A percentile compares a stretch with the other conserved stretches of the same genome.
Conservation (phyloP, 108 stramenopile genomes). For the Epithemia pelagica region DNA sequence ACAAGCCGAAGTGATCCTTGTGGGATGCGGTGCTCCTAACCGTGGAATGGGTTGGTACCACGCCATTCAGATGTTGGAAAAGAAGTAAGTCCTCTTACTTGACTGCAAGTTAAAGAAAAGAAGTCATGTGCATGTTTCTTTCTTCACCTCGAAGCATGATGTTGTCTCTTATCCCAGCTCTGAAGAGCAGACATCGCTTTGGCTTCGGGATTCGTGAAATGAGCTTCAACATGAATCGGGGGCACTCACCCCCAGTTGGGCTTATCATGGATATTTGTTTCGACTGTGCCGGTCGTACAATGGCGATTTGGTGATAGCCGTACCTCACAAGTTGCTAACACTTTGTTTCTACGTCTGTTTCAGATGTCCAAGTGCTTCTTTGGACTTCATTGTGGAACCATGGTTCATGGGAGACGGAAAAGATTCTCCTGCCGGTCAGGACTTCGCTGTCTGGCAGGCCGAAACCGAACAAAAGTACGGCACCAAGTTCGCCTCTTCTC, state of each 20-base stretch:
- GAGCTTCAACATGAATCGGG: background rate
- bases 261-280: too few relatives aligned
- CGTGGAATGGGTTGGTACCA: slow-evolving; percentile 86
- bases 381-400: slow-evolving; percentile 78
- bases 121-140: too few relatives aligned
- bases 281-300: too few relatives aligned
- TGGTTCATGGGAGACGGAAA: slow-evolving; percentile 82
- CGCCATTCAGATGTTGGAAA: slow-evolving; percentile 82
- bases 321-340: too few relatives aligned
- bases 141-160: background rate
- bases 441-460: slow-evolving; percentile 62
- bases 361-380: slow-evolving; percentile 76
- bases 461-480: slow-evolving; percentile 47
- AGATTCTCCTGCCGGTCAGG: slow-evolving; percentile 56
- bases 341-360: background rate
- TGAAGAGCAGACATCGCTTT: too few relatives aligned
- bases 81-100: slow-evolving; percentile 50
- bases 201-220: too few relatives aligned
- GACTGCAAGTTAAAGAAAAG: too few relatives aligned
- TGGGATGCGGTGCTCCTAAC: slow-evolving; percentile 83
- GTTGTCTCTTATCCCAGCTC: too few relatives aligned
- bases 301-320: too few relatives aligned
- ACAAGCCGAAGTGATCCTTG: slow-evolving; percentile 83
- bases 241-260: background rate
- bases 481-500: slow-evolving; percentile 44